Evolutionary conservation across 345 rosid genomes (phyloP), one percentile per base, ranked within the genome.

Genomic region (Salix suchowensis): DNA sequence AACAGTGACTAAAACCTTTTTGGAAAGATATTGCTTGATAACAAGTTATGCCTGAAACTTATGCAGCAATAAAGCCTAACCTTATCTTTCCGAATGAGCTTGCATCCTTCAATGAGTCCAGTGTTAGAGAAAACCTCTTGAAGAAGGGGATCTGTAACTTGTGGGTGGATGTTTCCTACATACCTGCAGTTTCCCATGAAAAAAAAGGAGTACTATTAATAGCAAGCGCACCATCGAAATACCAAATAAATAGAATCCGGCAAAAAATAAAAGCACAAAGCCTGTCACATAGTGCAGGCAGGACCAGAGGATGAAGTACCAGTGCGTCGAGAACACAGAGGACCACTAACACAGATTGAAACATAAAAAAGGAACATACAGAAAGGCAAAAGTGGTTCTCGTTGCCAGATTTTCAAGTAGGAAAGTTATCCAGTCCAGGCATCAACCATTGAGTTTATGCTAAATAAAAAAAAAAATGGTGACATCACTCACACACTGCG

Each of bases 401-500:
- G 26, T 62, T 26, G 44, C 2, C 44, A 40, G 15, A 13, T 24
- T 23, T 24, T 4, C 23, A 23, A 23, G 66, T 62, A 62, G 66
- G 26, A 16, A 46, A 42, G 14, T n/a, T 54, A n/a, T 36, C 52
- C n/a, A 67, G 54, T 37, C 67, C 36, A 67, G 12, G 54, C 55
- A 66, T 14, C 28, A 69, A 19, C 19, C 19, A 32, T 62, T 4
- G 18, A 74, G 21, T 28, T 32, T 37, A 67, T 23, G 36, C 73
- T 21, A 28, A 34, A 40, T 19, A 62, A 71, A 26, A 60, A 26
- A 46, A 74, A 11, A 6, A 3, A 16, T 10, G 21, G 75, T 61
- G 64, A 70, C 74, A 76, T 44, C 65, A 80, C 83, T 80, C 79
- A 80, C 83, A 80, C 83, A 80, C 83, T 80, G 73, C 83, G 83